These are phyloP conservation scores for Kwoniella bestiolae DNA, from an alignment of 768 basidiomycete genomes.

Conservation along the genomic window DNA sequence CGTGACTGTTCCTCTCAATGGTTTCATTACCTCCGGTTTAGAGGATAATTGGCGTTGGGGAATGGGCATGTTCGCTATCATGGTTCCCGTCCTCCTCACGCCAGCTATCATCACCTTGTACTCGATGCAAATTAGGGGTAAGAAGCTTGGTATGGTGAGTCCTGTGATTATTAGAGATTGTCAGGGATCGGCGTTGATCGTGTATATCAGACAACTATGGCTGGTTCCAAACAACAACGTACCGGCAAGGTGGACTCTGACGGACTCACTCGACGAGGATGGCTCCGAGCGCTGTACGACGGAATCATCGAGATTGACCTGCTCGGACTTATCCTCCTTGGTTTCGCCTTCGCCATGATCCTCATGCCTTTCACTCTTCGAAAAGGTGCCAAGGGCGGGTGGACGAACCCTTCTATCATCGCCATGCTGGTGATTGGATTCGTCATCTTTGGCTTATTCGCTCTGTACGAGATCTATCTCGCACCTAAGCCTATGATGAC, in stretches of 20 bases:
- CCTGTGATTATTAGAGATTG: too few species aligned
- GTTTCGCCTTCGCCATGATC: conserved; percentile 32
- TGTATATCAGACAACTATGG: neutral
- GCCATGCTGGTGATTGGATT: conserved; percentile 61
- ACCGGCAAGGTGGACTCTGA: neutral
- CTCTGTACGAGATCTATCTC: conserved; percentile 50
- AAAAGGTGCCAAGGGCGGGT: conserved; percentile 24
- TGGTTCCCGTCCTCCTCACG: conserved; percentile 32
- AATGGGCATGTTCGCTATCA: conserved; percentile 44
- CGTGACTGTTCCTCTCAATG: conserved; percentile 29
- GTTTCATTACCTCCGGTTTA: conserved; percentile 25
- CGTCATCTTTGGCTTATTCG: conserved; percentile 57
- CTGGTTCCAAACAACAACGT: conserved; percentile 8
- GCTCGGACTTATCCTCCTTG: conserved; percentile 45
- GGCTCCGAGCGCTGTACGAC: neutral
- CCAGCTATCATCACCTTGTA: conserved; percentile 26
- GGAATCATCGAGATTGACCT: conserved; percentile 35
- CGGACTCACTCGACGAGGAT: neutral
- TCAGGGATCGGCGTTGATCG: too few species aligned
- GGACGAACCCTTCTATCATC: conserved; percentile 55
- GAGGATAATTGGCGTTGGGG: conserved; percentile 45
- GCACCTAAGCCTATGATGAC: conserved; percentile 51
- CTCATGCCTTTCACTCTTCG: conserved; percentile 44
- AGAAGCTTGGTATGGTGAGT: conserved; percentile 17
- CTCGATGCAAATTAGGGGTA: neutral